Conservation (phyloP, 2,329 filamentous ascomycete genomes). For the Podosphaera leucotricha region DNA sequence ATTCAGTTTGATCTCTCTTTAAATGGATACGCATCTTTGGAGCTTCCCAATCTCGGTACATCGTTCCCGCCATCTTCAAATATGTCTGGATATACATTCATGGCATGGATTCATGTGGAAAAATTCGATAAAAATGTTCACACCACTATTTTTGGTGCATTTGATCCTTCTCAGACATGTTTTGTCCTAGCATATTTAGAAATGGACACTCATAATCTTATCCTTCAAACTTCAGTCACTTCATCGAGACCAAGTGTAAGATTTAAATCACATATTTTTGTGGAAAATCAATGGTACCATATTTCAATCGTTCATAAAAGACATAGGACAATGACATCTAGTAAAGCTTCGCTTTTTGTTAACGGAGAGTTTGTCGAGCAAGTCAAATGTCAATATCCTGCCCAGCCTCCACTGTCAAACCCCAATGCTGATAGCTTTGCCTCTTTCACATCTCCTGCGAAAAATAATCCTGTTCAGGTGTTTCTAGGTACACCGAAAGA, state of each 20-base stretch:
- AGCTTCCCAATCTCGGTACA: constrained; percentile 65
- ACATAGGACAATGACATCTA: constrained; percentile 48
- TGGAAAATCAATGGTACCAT: constrained; percentile 72
- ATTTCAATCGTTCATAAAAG: constrained; percentile 68
- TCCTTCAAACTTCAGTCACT: constrained; percentile 82
- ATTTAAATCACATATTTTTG: constrained; percentile 66
- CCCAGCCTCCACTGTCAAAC: constrained; percentile 41
- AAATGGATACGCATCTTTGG: constrained; percentile 72
- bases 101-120: constrained; percentile 74
- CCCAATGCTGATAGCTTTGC: constrained; percentile 43
- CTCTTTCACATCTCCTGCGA: constrained; percentile 40
- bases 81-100: constrained; percentile 65
- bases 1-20: constrained; percentile 86
- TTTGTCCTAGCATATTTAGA: constrained; percentile 89
- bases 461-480: constrained; percentile 54
- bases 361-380: constrained; percentile 89
- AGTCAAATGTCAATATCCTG: constrained; percentile 69
- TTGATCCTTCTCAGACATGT: constrained; percentile 76
- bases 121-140: constrained; percentile 64
- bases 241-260: constrained; percentile 72
- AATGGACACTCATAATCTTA: constrained; percentile 79
- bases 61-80: constrained; percentile 60
- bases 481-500: constrained; percentile 86
- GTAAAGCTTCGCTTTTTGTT: constrained; percentile 71
- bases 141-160: constrained; percentile 89